phyloP scores from a whole-genome alignment of 495 filamentous ascomycete genomes.

The Bathelium albidoporum region DNA sequence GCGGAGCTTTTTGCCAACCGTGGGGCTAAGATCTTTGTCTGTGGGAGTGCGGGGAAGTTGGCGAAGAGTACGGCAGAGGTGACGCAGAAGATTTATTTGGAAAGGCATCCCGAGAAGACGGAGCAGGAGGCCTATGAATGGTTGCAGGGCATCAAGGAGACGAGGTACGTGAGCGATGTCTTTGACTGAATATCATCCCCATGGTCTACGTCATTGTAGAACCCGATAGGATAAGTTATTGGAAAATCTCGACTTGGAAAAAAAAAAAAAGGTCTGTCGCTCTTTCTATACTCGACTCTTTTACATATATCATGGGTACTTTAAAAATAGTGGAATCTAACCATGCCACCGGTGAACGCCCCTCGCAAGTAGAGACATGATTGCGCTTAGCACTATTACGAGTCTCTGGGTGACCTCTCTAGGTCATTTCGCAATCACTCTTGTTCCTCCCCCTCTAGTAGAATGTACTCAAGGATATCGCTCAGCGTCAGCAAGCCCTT shows the following conservation, averaged over 20 bases:
- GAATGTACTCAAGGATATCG: slow-evolving; percentile 91
- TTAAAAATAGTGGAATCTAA: too few relatives aligned
- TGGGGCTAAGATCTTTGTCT: slow-evolving; percentile 9
- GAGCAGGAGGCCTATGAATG: slow-evolving; percentile 6
- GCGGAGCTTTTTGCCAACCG: slow-evolving; percentile 12
- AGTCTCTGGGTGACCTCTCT: too few relatives aligned
- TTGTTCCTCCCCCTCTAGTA: slow-evolving; percentile 73
- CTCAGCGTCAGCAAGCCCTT: slow-evolving; percentile 88
- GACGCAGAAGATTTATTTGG: slow-evolving; percentile 2
- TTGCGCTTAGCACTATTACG: too few relatives aligned
- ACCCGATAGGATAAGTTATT: too few relatives aligned
- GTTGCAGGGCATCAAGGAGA: not conserved
- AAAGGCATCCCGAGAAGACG: slow-evolving; percentile 12
- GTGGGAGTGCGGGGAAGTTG: slow-evolving; percentile 6
- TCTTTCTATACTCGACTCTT: too few relatives aligned
- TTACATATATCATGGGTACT: too few relatives aligned
- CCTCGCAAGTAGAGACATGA: too few relatives aligned
- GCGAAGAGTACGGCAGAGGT: slow-evolving; percentile 15
- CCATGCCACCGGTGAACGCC: too few relatives aligned
- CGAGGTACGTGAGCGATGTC: slow-evolving; percentile 3
- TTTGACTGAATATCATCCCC: slow-evolving; percentile 6
- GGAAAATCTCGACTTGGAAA: too few relatives aligned
- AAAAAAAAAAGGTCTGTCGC: too few relatives aligned
- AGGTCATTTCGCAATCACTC: slow-evolving; percentile 25
- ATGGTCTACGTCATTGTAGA: too few relatives aligned